Percentiles rank a stretch among this genome's conserved stretches.
Evolutionary conservation across 305 asterid genomes (phyloP).

Genomic region (Galium porrigens): DNA sequence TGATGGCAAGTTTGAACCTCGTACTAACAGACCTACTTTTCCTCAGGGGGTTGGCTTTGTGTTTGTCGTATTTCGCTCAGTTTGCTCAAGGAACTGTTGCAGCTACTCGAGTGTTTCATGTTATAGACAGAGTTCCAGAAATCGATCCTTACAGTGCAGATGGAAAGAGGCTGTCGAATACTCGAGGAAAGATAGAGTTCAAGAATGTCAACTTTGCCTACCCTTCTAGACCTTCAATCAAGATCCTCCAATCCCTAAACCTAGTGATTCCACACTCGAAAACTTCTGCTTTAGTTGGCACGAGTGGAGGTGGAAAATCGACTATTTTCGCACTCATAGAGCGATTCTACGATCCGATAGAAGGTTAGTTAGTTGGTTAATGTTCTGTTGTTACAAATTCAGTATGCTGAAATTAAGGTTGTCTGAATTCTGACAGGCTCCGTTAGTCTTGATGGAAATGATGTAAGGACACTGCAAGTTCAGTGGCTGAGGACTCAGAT

Average conservation of each 20-base stretch:
- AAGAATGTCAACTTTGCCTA: slow-evolving; percentile 47
- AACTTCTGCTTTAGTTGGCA: slow-evolving; percentile 60
- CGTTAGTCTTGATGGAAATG: slow-evolving; percentile 51
- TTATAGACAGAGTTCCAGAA: slow-evolving; percentile 49
- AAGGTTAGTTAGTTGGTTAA: slow-evolving; percentile 26
- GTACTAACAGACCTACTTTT: not conserved
- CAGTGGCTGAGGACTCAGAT: slow-evolving; percentile 71
- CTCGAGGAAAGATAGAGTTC: slow-evolving; percentile 52
- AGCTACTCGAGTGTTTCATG: slow-evolving; percentile 54
- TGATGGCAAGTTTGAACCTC: not conserved
- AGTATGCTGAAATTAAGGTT: not conserved
- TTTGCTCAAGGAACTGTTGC: slow-evolving; percentile 79
- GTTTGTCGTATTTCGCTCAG: slow-evolving; percentile 65
- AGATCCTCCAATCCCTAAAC: slow-evolving; percentile 43
- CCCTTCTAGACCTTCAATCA: slow-evolving; percentile 56
- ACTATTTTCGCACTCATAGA: slow-evolving; percentile 64
- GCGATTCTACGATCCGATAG: slow-evolving; percentile 59
- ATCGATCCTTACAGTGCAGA: slow-evolving; percentile 54
- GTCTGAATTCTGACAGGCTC: slow-evolving; percentile 29
- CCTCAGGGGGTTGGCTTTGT: slow-evolving; percentile 65
- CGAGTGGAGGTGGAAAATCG: slow-evolving; percentile 75
- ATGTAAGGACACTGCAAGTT: slow-evolving; percentile 58
- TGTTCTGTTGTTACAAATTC: not conserved
- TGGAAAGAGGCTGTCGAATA: slow-evolving; percentile 41
- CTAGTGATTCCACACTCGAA: slow-evolving; percentile 46